phyloP scores from a whole-genome alignment of 768 basidiomycete genomes.

The Leccinum pellstonianum region DNA sequence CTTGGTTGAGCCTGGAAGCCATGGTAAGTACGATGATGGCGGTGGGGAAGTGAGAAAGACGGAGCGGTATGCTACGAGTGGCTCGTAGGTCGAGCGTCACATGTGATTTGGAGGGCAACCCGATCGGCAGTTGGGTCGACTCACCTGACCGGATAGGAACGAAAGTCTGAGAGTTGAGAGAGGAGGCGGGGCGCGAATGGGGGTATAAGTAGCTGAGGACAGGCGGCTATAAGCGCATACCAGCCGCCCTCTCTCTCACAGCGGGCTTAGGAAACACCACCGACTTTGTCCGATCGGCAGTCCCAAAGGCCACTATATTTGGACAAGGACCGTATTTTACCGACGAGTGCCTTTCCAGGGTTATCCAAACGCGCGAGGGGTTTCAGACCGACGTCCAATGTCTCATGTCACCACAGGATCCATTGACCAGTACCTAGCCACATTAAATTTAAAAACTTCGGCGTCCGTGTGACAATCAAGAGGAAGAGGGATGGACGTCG shows the following conservation, averaged over 20 bases:
- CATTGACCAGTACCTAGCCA: constrained; percentile 22
- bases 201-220: constrained; percentile 8
- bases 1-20: constrained; percentile 59
- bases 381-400: not conserved
- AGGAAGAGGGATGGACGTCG: constrained; percentile 10
- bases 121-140: not conserved
- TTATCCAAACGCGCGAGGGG: not conserved
- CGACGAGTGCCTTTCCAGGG: not conserved
- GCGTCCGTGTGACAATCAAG: constrained; percentile 14
- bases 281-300: constrained; percentile 11
- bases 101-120: constrained; percentile 20
- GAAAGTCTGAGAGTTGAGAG: not conserved
- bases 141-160: not conserved
- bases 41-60: not conserved
- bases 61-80: not conserved
- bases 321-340: not conserved
- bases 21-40: constrained; percentile 32
- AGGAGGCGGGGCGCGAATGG: too few species aligned
- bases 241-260: not conserved
- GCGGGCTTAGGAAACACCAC: not conserved
- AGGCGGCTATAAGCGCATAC: not conserved
- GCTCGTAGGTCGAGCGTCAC: constrained; percentile 1
- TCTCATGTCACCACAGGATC: constrained; percentile 2
- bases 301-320: not conserved
- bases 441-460: not conserved